Conservation (phyloP, 495 filamentous ascomycete genomes). For the Zalerion maritima region DNA sequence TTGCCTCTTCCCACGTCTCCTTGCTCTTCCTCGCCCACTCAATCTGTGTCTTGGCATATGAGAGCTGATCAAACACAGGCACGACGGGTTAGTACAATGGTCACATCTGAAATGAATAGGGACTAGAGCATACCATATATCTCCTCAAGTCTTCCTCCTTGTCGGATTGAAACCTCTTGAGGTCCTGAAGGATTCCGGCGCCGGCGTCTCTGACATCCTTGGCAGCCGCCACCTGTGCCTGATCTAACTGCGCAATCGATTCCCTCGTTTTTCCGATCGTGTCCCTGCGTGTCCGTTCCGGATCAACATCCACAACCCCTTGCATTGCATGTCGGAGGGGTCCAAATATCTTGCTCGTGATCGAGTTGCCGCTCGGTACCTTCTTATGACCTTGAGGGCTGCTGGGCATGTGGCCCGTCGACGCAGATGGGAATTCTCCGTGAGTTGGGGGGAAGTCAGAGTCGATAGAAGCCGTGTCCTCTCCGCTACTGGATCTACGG, state of each 20-base stretch:
- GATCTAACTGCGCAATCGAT: constrained; percentile 58
- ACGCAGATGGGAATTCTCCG: constrained; percentile 45
- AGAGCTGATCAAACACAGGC: constrained; percentile 45
- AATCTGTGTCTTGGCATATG: constrained; percentile 85
- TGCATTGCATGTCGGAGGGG: constrained; percentile 88
- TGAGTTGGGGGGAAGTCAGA: constrained; percentile 91
- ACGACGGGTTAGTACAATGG: constrained; percentile 12
- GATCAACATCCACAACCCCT: constrained; percentile 90
- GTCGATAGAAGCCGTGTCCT: constrained; percentile 74
- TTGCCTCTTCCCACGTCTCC: constrained; percentile 92
- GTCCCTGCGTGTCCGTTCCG: constrained; percentile 80
- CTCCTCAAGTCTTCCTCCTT: constrained; percentile 88
- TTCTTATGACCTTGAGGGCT: constrained; percentile 47
- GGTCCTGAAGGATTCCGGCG: constrained; percentile 67
- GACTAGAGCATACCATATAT: constrained; percentile 66
- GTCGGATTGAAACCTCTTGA: constrained; percentile 82
- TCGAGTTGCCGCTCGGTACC: constrained; percentile 60
- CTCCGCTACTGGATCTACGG: constrained; percentile 30
- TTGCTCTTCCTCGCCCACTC: constrained; percentile 98
- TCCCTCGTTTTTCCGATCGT: constrained; percentile 92
- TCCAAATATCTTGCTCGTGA: constrained; percentile 87
- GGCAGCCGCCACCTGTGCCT: constrained; percentile 71
- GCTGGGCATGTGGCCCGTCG: too few relatives aligned
- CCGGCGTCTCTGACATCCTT: constrained; percentile 88
- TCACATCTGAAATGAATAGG: constrained; percentile 2